Conservation (phyloP, 1,139 yeast species). For the Spathaspora sp. region DNA sequence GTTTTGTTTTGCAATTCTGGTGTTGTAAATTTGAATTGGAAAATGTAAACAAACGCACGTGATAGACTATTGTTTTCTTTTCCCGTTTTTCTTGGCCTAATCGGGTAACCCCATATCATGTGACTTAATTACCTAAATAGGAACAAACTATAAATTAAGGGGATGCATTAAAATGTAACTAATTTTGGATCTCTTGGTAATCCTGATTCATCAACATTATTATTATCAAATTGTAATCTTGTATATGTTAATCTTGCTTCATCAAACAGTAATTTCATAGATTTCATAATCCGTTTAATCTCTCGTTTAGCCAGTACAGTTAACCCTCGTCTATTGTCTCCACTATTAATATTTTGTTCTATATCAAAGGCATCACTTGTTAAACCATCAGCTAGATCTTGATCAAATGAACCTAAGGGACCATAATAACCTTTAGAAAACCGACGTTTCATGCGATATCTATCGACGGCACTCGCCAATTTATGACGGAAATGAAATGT, state of each 20-base stretch:
- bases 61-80: too few species aligned
- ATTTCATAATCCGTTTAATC: slow-evolving; percentile 56
- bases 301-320: slow-evolving; percentile 52
- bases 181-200: slow-evolving; percentile 41
- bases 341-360: slow-evolving; percentile 35
- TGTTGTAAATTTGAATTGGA: neutral
- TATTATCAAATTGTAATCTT: slow-evolving; percentile 42
- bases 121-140: too few species aligned
- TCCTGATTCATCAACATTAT: slow-evolving; percentile 52
- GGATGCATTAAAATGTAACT: slow-evolving; percentile 29
- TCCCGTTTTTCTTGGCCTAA: neutral
- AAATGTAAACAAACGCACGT: neutral
- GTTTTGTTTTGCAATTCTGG: neutral
- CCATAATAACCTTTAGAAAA: slow-evolving; percentile 16
- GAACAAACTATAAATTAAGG: neutral
- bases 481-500: slow-evolving; percentile 27
- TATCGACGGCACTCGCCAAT: slow-evolving; percentile 24
- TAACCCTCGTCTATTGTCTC: slow-evolving; percentile 62
- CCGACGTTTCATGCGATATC: slow-evolving; percentile 26
- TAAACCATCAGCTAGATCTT: slow-evolving; percentile 67
- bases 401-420: slow-evolving; percentile 42
- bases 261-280: slow-evolving; percentile 55
- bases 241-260: slow-evolving; percentile 64
- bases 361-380: slow-evolving; percentile 61
- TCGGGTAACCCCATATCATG: too few species aligned